These are phyloP conservation scores for Sinapis alba DNA, from an alignment of 441 rosid genomes.

Conservation along the genomic window DNA sequence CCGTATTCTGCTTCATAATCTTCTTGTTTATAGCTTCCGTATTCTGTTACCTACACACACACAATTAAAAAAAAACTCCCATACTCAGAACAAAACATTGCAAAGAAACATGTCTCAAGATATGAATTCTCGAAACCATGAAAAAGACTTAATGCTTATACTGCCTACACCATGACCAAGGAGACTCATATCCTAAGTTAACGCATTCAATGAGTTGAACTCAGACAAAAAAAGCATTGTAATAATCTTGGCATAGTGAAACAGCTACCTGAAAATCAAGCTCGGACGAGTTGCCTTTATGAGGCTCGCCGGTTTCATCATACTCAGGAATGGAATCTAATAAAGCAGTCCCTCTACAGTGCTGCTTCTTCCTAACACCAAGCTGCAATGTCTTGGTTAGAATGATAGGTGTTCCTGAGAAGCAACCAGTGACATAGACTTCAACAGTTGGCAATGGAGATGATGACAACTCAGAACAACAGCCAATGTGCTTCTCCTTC, in stretches of 20 bases:
- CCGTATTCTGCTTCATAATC: conserved; percentile 51
- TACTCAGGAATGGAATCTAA: conserved; percentile 65
- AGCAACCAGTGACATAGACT: conserved; percentile 71
- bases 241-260: conserved; percentile 22
- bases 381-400: conserved; percentile 60
- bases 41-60: conserved; percentile 52
- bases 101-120: conserved; percentile 16
- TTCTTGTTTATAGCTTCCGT: conserved; percentile 47
- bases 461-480: conserved; percentile 45
- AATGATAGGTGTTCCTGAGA: conserved; percentile 61
- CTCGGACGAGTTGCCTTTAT: conserved; percentile 36
- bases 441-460: conserved; percentile 55
- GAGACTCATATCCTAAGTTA: neutral
- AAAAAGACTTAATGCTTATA: conserved; percentile 19
- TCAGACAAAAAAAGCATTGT: neutral
- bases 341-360: conserved; percentile 40
- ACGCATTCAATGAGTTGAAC: conserved; percentile 13
- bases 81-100: neutral
- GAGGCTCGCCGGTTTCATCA: conserved; percentile 48
- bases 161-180: conserved; percentile 8
- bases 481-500: conserved; percentile 45
- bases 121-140: conserved; percentile 23
- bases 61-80: neutral
- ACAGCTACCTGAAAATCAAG: conserved; percentile 53
- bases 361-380: conserved; percentile 54